A percentile compares a stretch with the other conserved stretches of the same genome.
These are phyloP conservation scores for Rosa persica DNA, from an alignment of 306 rosid genomes.

Conservation along the genomic window DNA sequence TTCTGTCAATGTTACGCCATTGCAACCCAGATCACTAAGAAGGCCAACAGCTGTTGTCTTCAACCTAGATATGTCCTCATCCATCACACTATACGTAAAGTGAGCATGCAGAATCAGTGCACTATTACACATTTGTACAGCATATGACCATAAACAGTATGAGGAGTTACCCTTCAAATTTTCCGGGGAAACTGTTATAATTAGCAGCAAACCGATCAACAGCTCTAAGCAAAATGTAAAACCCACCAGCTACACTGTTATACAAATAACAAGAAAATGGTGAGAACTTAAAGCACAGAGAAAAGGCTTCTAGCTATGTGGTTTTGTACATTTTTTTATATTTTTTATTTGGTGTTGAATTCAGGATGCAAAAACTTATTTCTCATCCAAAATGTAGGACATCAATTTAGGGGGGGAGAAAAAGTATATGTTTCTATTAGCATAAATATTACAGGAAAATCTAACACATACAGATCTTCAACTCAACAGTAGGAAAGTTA, in stretches of 20 bases:
- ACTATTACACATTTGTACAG: neutral
- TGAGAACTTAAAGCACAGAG: constrained; percentile 27
- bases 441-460: neutral
- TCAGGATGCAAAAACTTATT: neutral
- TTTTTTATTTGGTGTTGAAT: constrained; percentile 1
- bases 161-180: constrained; percentile 69
- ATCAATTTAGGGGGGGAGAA: neutral
- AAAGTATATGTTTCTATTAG: neutral
- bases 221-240: constrained; percentile 89
- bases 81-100: constrained; percentile 64
- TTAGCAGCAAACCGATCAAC: constrained; percentile 94
- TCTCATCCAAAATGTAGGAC: neutral
- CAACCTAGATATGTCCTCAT: constrained; percentile 87
- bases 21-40: constrained; percentile 89
- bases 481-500: neutral
- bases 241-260: constrained; percentile 75
- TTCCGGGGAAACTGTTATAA: constrained; percentile 94
- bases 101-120: constrained; percentile 23
- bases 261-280: constrained; percentile 26
- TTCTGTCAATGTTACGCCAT: constrained; percentile 71
- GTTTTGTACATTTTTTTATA: too few species aligned
- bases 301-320: neutral
- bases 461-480: neutral
- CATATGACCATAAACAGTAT: constrained; percentile 15
- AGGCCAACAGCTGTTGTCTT: constrained; percentile 81